phyloP scores from a whole-genome alignment of 2,329 filamentous ascomycete genomes.

The Botryotinia narcissicola region DNA sequence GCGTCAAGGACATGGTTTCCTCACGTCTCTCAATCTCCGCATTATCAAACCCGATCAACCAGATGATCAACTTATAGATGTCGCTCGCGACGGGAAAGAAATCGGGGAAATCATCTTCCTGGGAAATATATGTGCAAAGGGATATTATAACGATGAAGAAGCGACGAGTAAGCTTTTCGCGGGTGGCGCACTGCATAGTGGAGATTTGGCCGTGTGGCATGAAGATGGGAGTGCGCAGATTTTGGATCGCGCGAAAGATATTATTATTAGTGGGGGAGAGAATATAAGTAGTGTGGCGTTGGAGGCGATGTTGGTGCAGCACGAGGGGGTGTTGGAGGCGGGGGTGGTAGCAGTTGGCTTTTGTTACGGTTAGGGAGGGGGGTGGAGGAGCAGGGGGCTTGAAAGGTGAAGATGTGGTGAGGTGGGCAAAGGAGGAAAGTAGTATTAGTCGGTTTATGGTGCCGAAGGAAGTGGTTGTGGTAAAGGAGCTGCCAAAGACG shows the following conservation, averaged over 20 bases:
- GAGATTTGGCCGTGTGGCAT: slow-evolving; percentile 92
- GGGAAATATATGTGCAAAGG: slow-evolving; percentile 89
- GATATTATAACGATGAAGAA: slow-evolving; percentile 85
- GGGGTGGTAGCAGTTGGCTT: slow-evolving; percentile 93
- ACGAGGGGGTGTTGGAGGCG: slow-evolving; percentile 86
- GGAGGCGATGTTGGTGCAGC: slow-evolving; percentile 83
- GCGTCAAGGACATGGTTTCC: slow-evolving; percentile 86
- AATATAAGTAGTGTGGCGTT: slow-evolving; percentile 95
- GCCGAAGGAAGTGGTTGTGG: slow-evolving; percentile 68
- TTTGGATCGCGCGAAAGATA: slow-evolving; percentile 91
- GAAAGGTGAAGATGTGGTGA: slow-evolving; percentile 69
- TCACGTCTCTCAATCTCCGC: slow-evolving; percentile 76
- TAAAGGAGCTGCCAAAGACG: slow-evolving; percentile 91
- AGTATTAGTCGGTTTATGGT: slow-evolving; percentile 91
- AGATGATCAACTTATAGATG: slow-evolving; percentile 64
- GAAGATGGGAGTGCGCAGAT: slow-evolving; percentile 89
- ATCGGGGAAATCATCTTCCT: slow-evolving; percentile 82
- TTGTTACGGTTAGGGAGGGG: slow-evolving; percentile 75
- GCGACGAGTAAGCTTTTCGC: slow-evolving; percentile 85
- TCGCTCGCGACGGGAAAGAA: slow-evolving; percentile 67
- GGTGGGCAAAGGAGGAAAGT: slow-evolving; percentile 77
- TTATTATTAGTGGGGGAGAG: slow-evolving; percentile 95
- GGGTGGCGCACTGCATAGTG: slow-evolving; percentile 83
- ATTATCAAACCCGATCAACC: slow-evolving; percentile 78
- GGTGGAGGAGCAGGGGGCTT: slow-evolving; percentile 49